These are phyloP conservation scores for Naematelia aurantialba DNA, from an alignment of 768 basidiomycete genomes.

Conservation along the genomic window DNA sequence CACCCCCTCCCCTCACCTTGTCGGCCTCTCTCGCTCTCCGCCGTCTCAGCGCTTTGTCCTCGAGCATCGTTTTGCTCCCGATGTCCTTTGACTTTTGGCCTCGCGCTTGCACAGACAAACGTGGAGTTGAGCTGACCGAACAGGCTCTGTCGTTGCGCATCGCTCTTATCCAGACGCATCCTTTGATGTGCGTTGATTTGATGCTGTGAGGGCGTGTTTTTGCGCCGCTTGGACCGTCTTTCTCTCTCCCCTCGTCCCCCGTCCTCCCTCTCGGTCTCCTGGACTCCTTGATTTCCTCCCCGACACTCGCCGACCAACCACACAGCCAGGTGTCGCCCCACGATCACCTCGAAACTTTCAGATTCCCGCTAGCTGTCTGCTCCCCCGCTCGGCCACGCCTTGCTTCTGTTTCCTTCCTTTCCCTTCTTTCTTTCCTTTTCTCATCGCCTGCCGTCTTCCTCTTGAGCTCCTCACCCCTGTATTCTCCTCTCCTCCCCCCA, in stretches of 20 bases:
- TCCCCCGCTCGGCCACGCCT: neutral
- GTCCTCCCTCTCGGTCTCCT: neutral
- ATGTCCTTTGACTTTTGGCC: slow-evolving; percentile 6
- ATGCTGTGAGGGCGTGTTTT: neutral
- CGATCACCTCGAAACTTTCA: neutral
- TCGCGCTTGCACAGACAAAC: neutral
- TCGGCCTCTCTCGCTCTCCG: neutral
- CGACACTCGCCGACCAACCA: neutral
- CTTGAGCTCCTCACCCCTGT: neutral
- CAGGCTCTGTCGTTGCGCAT: neutral
- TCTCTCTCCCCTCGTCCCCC: neutral
- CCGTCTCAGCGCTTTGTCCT: too few species aligned
- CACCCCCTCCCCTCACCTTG: neutral
- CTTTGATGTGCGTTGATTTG: neutral
- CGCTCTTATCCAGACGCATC: neutral
- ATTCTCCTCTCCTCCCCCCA: neutral
- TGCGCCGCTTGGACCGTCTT: neutral
- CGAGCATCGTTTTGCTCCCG: too few species aligned
- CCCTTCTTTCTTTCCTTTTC: neutral
- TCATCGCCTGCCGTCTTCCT: neutral
- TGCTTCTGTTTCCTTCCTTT: slow-evolving; percentile 1
- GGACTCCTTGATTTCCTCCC: neutral
- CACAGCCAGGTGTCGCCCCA: neutral
- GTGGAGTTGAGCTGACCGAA: too few species aligned
- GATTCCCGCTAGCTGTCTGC: too few species aligned